Evolutionary conservation across 768 basidiomycete genomes (phyloP).

Genomic region (Artomyces pyxidatus): DNA sequence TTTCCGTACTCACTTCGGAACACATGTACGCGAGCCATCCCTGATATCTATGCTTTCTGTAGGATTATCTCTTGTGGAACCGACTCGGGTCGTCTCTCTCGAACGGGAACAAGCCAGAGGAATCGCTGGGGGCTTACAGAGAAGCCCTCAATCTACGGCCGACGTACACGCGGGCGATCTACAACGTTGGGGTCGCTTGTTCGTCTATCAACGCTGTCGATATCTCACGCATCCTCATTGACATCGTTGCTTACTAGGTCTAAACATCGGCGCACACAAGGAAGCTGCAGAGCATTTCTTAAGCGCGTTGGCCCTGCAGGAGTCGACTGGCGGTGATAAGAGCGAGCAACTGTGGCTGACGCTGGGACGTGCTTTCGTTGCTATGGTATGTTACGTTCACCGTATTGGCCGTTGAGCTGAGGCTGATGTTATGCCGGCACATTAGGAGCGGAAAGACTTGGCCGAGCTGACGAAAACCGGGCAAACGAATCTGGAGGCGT

Average conservation of each 20-base stretch:
- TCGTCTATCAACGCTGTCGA: too few relatives aligned
- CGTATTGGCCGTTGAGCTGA: background rate
- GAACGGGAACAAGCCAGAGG: slow-evolving; percentile 91
- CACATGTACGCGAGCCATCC: background rate
- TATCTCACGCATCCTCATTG: too few relatives aligned
- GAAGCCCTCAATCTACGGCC: slow-evolving; percentile 87
- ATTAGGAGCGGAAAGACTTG: slow-evolving; percentile 72
- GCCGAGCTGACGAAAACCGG: slow-evolving; percentile 64
- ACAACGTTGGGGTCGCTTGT: slow-evolving; percentile 98
- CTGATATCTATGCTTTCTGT: background rate
- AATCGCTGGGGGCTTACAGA: slow-evolving; percentile 83
- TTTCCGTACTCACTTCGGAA: background rate
- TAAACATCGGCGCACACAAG: slow-evolving; percentile 92
- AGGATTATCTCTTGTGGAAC: slow-evolving; percentile 97
- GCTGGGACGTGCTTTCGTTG: slow-evolving; percentile 67
- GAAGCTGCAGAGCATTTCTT: slow-evolving; percentile 97
- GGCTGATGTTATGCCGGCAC: background rate
- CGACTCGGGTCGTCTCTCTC: slow-evolving; percentile 89
- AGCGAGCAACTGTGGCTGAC: slow-evolving; percentile 89
- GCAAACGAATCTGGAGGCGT: slow-evolving; percentile 60
- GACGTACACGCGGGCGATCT: slow-evolving; percentile 94
- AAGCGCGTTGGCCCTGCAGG: slow-evolving; percentile 75
- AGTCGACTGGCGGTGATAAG: slow-evolving; percentile 56
- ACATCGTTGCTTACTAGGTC: slow-evolving; percentile 49
- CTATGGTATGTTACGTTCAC: slow-evolving; percentile 52